Conservation (phyloP, 2,329 filamentous ascomycete genomes). For the Alternaria alternata region DNA sequence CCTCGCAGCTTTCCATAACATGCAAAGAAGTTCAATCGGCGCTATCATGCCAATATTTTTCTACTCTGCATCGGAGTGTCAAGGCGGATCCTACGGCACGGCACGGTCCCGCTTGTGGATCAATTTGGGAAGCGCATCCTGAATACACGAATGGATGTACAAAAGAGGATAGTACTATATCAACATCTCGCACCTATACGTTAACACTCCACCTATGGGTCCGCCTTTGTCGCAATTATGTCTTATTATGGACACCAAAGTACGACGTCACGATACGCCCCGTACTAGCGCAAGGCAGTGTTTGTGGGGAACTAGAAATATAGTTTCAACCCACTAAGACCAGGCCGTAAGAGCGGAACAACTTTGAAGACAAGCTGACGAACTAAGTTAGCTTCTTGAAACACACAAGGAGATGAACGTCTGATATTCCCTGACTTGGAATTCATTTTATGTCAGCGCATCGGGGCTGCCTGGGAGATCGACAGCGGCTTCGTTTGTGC, state of each 20-base stretch:
- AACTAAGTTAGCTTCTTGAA: background rate
- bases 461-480: background rate
- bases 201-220: background rate
- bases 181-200: background rate
- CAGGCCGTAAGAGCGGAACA: background rate
- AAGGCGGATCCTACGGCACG: background rate
- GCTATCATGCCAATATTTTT: background rate
- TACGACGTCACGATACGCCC: background rate
- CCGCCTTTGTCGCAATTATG: background rate
- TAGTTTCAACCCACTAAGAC: background rate
- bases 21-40: background rate
- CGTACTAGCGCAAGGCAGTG: background rate
- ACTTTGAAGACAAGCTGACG: background rate
- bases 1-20: background rate
- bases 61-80: background rate
- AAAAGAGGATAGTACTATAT: background rate
- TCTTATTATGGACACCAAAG: background rate
- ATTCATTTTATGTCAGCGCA: background rate
- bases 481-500: background rate
- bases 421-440: background rate
- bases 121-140: background rate
- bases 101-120: background rate
- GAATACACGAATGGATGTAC: background rate
- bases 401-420: background rate
- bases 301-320: background rate